Evolutionary conservation across 306 rosid genomes (phyloP).

Genomic region (Dryas octopetala): DNA sequence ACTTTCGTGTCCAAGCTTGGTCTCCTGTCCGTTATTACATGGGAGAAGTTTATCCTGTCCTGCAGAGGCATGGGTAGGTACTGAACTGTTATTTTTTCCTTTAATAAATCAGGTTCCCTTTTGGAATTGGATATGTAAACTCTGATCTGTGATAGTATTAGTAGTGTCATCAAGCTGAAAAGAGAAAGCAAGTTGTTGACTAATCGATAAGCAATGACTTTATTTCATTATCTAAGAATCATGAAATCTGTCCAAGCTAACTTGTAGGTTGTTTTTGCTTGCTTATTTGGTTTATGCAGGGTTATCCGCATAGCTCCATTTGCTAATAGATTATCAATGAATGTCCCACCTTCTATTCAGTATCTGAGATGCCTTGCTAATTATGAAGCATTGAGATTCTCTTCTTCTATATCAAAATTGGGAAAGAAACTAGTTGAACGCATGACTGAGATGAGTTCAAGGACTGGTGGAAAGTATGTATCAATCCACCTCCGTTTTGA

Average conservation of each 20-base stretch:
- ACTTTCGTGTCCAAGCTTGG: conserved; percentile 80
- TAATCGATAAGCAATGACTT: conserved; percentile 5
- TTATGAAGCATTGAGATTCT: conserved; percentile 83
- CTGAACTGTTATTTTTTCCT: conserved; percentile 17
- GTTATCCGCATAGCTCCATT: conserved; percentile 84
- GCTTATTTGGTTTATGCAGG: conserved; percentile 45
- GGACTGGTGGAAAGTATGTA: conserved; percentile 70
- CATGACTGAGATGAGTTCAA: conserved; percentile 74
- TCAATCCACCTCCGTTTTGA: conserved; percentile 95
- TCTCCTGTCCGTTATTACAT: conserved; percentile 72
- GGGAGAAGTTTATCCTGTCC: conserved; percentile 76
- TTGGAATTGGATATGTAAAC: not conserved
- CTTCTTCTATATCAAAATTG: conserved; percentile 64
- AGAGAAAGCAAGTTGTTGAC: not conserved
- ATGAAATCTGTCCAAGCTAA: conserved; percentile 15
- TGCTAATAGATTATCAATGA: conserved; percentile 95
- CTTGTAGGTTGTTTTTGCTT: conserved; percentile 5
- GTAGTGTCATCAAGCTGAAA: not conserved
- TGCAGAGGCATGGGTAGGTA: conserved; percentile 77
- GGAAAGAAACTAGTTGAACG: conserved; percentile 64
- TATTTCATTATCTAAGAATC: conserved; percentile 14
- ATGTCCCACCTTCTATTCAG: conserved; percentile 85
- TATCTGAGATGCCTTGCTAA: conserved; percentile 86
- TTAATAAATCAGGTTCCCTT: conserved; percentile 2
- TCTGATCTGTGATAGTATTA: not conserved